Percentiles rank a stretch among this genome's conserved stretches.
Evolutionary conservation across 1,284 basidiomycete genomes (phyloP).

Genomic region (Ceratobasidium sp.): DNA sequence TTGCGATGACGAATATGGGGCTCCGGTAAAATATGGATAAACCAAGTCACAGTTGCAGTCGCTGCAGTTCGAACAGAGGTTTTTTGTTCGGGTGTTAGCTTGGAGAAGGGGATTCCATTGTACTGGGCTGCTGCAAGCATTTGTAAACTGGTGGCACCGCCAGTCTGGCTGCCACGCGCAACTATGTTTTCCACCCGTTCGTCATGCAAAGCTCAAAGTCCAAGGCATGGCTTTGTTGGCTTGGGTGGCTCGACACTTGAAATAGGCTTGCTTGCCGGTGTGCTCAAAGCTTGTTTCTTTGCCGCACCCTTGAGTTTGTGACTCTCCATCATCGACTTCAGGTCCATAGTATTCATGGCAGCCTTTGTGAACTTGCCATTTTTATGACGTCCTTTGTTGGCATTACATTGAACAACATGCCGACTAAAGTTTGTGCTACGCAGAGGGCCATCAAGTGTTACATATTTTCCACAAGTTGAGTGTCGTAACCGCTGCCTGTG

Average conservation of each 20-base stretch:
- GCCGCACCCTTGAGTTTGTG: too few relatives aligned
- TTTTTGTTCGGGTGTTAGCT: neutral
- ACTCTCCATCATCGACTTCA: neutral
- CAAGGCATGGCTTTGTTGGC: neutral
- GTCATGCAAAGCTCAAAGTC: constrained; percentile 1
- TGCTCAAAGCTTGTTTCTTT: too few relatives aligned
- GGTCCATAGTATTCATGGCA: neutral
- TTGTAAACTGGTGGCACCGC: neutral
- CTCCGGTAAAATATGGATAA: neutral
- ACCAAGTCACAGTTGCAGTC: neutral
- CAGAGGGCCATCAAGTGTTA: neutral
- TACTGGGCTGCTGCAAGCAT: neutral
- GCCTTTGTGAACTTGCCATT: neutral
- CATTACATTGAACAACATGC: neutral
- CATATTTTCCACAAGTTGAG: neutral
- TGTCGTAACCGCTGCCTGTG: neutral
- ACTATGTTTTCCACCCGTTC: neutral
- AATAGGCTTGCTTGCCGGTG: too few relatives aligned
- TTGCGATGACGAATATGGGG: neutral
- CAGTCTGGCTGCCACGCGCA: neutral
- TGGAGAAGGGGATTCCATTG: neutral
- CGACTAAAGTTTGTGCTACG: neutral
- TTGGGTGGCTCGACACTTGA: too few relatives aligned
- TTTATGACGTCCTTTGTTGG: neutral
- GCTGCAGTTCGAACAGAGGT: neutral